A percentile compares a stretch with the other conserved stretches of the same genome.
Conservation (phyloP, 768 basidiomycete genomes). For the Exsudoporus frostii region DNA sequence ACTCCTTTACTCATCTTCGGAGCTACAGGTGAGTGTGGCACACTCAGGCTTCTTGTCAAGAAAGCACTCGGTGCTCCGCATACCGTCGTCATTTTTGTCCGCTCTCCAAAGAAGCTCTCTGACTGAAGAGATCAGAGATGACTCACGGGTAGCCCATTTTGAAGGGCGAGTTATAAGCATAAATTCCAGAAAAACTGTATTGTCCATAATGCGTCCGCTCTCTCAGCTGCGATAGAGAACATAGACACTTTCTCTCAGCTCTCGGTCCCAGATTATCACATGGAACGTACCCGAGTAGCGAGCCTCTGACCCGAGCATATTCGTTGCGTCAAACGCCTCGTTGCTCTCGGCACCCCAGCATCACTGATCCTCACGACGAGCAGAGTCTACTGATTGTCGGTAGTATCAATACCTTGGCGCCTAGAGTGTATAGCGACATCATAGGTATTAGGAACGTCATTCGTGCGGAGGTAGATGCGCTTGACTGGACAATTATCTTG, state of each 20-base stretch:
- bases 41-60: conserved; percentile 48
- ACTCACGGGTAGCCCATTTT: conserved; percentile 46
- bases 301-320: conserved; percentile 64
- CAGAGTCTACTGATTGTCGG: conserved; percentile 45
- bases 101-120: conserved; percentile 62
- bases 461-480: conserved; percentile 42
- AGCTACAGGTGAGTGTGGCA: conserved; percentile 61
- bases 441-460: conserved; percentile 60
- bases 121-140: conserved; percentile 45
- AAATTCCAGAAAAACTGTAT: too few relatives aligned
- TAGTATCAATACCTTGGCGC: conserved; percentile 38
- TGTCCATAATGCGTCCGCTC: conserved; percentile 45
- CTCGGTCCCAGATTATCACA: conserved; percentile 49
- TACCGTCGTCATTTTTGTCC: conserved; percentile 58
- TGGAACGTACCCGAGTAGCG: conserved; percentile 43
- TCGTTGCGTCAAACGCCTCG: conserved; percentile 50
- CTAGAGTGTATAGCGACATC: conserved; percentile 64
- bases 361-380: conserved; percentile 58
- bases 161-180: conserved; percentile 59
- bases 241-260: conserved; percentile 62
- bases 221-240: conserved; percentile 52
- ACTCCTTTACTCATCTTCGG: conserved; percentile 57
- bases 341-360: conserved; percentile 68
- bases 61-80: conserved; percentile 46
- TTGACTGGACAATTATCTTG: conserved; percentile 70